phyloP scores from a whole-genome alignment of 495 filamentous ascomycete genomes.

The Penicillium cosmopolitanum region DNA sequence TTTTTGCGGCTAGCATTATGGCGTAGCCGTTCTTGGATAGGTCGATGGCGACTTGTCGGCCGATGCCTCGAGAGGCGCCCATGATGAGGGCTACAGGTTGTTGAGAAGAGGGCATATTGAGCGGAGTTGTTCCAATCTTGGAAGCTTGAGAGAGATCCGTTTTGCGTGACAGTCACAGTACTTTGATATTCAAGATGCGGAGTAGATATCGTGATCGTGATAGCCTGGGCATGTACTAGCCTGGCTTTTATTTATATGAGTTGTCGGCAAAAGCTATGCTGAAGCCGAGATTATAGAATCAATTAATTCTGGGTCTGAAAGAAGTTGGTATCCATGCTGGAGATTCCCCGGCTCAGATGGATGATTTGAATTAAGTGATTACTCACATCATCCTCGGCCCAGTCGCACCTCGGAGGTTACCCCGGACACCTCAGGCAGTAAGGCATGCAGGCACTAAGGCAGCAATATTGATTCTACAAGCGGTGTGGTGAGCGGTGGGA shows the following conservation, averaged over 20 bases:
- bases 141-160: not conserved
- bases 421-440: conserved; percentile 7
- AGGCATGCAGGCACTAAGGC: not conserved
- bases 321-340: not conserved
- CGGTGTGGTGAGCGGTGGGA: conserved; percentile 9
- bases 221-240: too few relatives aligned
- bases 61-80: conserved; percentile 78
- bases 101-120: conserved; percentile 22
- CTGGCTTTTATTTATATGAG: not conserved
- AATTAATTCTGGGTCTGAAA: conserved; percentile 1
- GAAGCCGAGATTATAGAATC: conserved; percentile 16
- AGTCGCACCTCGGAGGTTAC: conserved; percentile 5
- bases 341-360: not conserved
- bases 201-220: not conserved
- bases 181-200: too few relatives aligned
- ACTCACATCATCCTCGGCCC: conserved; percentile 22
- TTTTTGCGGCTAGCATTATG: conserved; percentile 82
- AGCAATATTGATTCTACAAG: not conserved
- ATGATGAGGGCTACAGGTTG: conserved; percentile 67
- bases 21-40: conserved; percentile 71
- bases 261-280: not conserved
- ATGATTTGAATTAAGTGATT: conserved; percentile 22
- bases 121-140: not conserved
- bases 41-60: conserved; percentile 76
- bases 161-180: too few relatives aligned